Percentiles rank a stretch among this genome's conserved stretches.
Conservation (phyloP, 2,329 filamentous ascomycete genomes). For the Biscogniauxia marginata region DNA sequence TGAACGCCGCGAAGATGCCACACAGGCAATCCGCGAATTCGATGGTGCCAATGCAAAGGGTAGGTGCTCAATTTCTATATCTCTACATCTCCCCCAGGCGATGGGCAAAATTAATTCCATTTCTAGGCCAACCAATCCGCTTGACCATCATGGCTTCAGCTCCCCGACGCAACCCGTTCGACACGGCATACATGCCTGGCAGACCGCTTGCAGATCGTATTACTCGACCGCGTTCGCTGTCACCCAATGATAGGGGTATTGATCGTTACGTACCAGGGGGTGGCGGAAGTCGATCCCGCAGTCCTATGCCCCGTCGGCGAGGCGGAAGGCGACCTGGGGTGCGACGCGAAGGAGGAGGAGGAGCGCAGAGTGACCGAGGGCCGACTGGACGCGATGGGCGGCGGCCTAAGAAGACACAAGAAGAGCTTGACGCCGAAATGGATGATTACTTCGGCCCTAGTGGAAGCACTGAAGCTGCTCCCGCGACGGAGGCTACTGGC, state of each 20-base stretch:
- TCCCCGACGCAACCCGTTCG: conserved; percentile 55
- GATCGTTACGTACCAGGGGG: conserved; percentile 77
- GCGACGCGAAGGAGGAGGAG: conserved; percentile 41
- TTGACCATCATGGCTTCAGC: conserved; percentile 62
- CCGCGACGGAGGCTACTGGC: conserved; percentile 30
- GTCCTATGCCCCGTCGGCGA: conserved; percentile 56
- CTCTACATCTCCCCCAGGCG: too few relatives aligned
- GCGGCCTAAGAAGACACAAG: conserved; percentile 79
- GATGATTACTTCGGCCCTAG: conserved; percentile 77
- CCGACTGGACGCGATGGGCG: conserved; percentile 51
- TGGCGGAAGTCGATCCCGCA: conserved; percentile 52
- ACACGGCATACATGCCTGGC: conserved; percentile 53
- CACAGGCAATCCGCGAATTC: conserved; percentile 73
- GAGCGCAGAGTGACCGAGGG: conserved; percentile 34
- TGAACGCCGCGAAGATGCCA: conserved; percentile 66
- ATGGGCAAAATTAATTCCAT: conserved; percentile 1
- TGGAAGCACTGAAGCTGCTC: conserved; percentile 38
- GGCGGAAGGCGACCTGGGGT: conserved; percentile 46
- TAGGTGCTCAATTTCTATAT: conserved; percentile 30
- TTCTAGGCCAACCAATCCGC: conserved; percentile 72
- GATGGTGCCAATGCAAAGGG: conserved; percentile 89
- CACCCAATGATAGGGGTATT: conserved; percentile 63
- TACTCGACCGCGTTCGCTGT: conserved; percentile 65
- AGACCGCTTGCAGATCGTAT: conserved; percentile 61
- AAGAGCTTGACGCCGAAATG: conserved; percentile 96